A percentile compares a stretch with the other conserved stretches of the same genome.
Conservation (phyloP, 108 stramenopile species). For the Cylindrotheca fusiformis region DNA sequence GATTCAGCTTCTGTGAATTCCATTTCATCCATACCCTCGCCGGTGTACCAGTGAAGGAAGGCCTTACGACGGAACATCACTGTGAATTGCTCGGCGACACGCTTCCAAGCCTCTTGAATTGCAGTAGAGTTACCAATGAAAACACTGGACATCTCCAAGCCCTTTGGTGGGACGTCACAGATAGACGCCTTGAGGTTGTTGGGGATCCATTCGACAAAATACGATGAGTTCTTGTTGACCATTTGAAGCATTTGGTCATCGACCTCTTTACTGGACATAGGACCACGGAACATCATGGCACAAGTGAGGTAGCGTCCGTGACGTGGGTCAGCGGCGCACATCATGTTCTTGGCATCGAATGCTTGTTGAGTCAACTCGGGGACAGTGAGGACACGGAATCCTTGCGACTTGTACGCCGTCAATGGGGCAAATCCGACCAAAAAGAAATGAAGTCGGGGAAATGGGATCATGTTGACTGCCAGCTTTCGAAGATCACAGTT, state of each 20-base stretch:
- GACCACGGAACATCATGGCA: slow-evolving; percentile 98
- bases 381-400: slow-evolving; percentile 95
- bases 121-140: slow-evolving; percentile 97
- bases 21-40: slow-evolving; percentile 95
- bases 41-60: slow-evolving; percentile 93
- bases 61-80: slow-evolving; percentile 95
- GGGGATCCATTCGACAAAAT: slow-evolving; percentile 99
- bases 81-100: slow-evolving; percentile 88
- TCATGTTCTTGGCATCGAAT: slow-evolving; percentile 99
- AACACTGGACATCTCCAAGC: slow-evolving; percentile 89
- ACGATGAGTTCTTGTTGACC: slow-evolving; percentile 97
- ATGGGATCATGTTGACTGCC: slow-evolving; percentile 98
- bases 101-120: slow-evolving; percentile 92
- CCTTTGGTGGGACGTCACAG: slow-evolving; percentile 97
- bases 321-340: slow-evolving; percentile 98
- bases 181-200: slow-evolving; percentile 99
- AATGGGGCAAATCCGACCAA: slow-evolving; percentile 97
- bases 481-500: slow-evolving; percentile 99
- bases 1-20: slow-evolving; percentile 95
- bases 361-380: slow-evolving; percentile 95
- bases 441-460: slow-evolving; percentile 99
- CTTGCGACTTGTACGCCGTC: slow-evolving; percentile 87
- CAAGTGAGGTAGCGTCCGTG: slow-evolving; percentile 99
- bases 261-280: slow-evolving; percentile 95
- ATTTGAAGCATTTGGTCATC: slow-evolving; percentile 98